A percentile compares a stretch with the other conserved stretches of the same genome.
phyloP scores from a whole-genome alignment of 2,329 filamentous ascomycete species.

The Ceratocystis cubensis region DNA sequence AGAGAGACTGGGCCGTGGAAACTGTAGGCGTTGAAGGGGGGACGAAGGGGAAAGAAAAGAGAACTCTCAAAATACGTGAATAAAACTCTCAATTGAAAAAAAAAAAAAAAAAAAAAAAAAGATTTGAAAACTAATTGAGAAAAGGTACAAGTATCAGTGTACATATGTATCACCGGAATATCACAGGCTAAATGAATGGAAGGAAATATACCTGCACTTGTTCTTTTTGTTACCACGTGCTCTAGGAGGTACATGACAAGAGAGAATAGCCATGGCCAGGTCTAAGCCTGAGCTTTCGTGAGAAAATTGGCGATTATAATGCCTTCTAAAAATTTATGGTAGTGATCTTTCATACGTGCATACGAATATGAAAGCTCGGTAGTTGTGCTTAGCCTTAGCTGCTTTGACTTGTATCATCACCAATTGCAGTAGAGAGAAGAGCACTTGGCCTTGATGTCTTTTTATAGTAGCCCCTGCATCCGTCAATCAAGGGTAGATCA shows the following conservation, averaged over 20 bases:
- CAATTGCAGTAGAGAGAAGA: not conserved
- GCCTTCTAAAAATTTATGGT: too few relatives aligned
- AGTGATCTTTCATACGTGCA: too few relatives aligned
- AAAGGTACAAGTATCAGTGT: constrained; percentile 2
- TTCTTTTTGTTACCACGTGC: too few relatives aligned
- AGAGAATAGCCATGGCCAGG: too few relatives aligned
- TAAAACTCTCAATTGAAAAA: constrained; percentile 2
- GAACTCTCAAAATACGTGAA: not conserved
- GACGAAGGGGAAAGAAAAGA: not conserved
- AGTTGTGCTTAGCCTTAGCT: not conserved
- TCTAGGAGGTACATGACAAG: too few relatives aligned
- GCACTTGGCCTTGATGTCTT: not conserved
- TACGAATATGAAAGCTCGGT: too few relatives aligned
- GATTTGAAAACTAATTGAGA: not conserved
- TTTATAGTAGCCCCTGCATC: not conserved
- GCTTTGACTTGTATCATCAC: not conserved
- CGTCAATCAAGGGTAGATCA: constrained; percentile 6
- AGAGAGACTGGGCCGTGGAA: not conserved
- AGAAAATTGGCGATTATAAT: too few relatives aligned
- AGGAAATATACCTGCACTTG: not conserved
- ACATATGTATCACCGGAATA: not conserved
- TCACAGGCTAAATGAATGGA: not conserved
- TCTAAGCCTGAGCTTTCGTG: not conserved
- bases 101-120: constrained; percentile 6
- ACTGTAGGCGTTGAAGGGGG: not conserved